Evolutionary conservation across 2,329 filamentous ascomycete genomes (phyloP).

Genomic region (Colletotrichum liriopes): DNA sequence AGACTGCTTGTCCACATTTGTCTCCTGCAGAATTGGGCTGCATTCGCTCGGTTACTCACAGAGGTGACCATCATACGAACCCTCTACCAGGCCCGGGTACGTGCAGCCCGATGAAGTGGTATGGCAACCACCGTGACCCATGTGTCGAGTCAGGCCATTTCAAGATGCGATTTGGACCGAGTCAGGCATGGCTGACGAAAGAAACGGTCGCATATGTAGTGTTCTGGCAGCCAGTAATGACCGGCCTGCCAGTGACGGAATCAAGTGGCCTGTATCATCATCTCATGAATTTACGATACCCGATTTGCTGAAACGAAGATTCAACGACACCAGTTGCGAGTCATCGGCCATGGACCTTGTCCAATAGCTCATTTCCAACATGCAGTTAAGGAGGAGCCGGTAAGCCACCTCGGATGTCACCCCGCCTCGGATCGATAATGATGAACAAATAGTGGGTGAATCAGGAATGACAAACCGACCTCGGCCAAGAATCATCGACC

Average conservation of each 20-base stretch:
- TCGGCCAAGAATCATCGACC: conserved; percentile 6
- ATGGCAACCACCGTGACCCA: no score
- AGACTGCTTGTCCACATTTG: no score
- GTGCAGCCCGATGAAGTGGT: no score
- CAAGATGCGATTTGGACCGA: not conserved
- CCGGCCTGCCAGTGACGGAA: not conserved
- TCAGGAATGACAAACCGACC: conserved; percentile 2
- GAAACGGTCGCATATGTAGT: not conserved
- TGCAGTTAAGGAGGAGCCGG: no score
- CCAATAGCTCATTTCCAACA: no score
- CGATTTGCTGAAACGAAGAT: no score
- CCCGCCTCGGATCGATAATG: not conserved
- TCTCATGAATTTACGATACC: not conserved
- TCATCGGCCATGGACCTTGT: not conserved
- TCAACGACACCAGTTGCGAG: not conserved
- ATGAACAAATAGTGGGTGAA: not conserved
- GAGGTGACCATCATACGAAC: no score
- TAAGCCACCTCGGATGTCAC: not conserved
- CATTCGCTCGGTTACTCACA: no score
- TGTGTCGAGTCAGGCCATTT: not conserved
- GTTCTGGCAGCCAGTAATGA: not conserved
- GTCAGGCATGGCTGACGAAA: not conserved
- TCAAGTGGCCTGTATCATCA: not conserved
- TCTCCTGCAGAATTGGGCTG: no score
- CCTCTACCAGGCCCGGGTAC: no score